Conservation (phyloP, 805 yeast species). For the Jamesozyma piceae region DNA sequence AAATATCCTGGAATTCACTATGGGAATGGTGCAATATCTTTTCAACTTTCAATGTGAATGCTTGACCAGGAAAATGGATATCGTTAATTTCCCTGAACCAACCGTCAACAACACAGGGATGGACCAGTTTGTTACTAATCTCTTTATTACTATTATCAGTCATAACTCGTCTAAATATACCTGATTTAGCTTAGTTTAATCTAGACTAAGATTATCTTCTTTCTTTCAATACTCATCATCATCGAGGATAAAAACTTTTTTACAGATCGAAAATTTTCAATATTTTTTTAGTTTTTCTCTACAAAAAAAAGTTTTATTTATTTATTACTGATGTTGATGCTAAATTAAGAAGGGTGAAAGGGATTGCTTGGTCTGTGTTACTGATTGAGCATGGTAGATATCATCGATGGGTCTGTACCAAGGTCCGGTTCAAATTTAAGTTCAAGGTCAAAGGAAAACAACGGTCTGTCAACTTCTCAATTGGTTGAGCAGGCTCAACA, state of each 20-base stretch:
- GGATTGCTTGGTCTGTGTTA: too few relatives aligned
- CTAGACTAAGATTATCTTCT: too few relatives aligned
- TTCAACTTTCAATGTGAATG: slow-evolving; percentile 56
- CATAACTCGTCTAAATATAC: background rate
- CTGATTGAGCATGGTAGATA: background rate
- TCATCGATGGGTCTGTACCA: background rate
- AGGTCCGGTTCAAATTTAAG: too few relatives aligned
- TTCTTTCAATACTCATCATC: too few relatives aligned
- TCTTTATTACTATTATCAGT: background rate
- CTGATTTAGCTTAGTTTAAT: background rate
- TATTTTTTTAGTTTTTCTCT: too few relatives aligned
- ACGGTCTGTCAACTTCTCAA: background rate
- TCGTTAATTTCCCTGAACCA: slow-evolving; percentile 79
- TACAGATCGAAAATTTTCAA: too few relatives aligned
- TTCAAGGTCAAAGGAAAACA: background rate
- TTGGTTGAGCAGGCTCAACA: slow-evolving; percentile 2
- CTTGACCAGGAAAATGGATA: slow-evolving; percentile 79
- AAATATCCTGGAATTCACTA: slow-evolving; percentile 71
- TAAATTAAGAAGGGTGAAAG: too few relatives aligned
- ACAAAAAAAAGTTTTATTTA: too few relatives aligned
- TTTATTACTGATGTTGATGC: too few relatives aligned
- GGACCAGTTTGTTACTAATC: slow-evolving; percentile 1
- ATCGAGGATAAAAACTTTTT: too few relatives aligned
- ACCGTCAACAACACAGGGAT: slow-evolving; percentile 39
- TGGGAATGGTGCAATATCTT: slow-evolving; percentile 55